These are phyloP conservation scores for Aspergillus biplanus DNA, from an alignment of 495 filamentous ascomycete species.

Conservation along the genomic window DNA sequence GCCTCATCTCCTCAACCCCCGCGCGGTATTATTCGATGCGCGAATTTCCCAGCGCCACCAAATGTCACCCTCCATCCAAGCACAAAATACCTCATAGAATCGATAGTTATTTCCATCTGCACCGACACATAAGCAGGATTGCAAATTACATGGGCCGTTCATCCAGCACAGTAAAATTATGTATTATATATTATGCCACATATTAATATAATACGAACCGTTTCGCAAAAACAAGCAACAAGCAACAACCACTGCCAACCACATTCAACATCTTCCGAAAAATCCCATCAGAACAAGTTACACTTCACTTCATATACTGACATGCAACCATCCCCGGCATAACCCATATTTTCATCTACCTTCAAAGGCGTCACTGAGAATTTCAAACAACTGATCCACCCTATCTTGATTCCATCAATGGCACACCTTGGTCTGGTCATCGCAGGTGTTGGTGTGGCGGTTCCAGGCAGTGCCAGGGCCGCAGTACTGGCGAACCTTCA, in stretches of 20 bases:
- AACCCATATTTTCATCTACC: not conserved
- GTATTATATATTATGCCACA: not conserved
- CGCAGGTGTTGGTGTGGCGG: constrained; percentile 7
- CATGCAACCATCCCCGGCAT: no score
- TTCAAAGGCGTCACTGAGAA: not conserved
- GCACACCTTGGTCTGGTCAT: constrained; percentile 10
- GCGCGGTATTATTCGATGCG: not conserved
- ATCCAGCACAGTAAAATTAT: not conserved
- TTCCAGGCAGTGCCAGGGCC: constrained; percentile 14
- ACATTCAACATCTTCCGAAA: not conserved
- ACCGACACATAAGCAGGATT: no score
- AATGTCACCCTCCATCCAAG: not conserved
- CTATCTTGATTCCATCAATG: not conserved
- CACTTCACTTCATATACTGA: no score
- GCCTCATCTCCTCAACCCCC: not conserved
- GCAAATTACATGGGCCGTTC: no score
- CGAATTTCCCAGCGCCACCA: not conserved
- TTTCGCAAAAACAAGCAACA: no score
- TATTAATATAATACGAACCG: not conserved
- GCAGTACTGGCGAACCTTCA: constrained; percentile 3
- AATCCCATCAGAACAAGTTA: no score
- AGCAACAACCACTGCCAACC: not conserved
- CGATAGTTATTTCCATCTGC: not conserved
- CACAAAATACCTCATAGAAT: constrained; percentile 4
- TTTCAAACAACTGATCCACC: no score